These are phyloP conservation scores for Trichosanthes truncata DNA, from an alignment of 306 rosid species.

Conservation along the genomic window DNA sequence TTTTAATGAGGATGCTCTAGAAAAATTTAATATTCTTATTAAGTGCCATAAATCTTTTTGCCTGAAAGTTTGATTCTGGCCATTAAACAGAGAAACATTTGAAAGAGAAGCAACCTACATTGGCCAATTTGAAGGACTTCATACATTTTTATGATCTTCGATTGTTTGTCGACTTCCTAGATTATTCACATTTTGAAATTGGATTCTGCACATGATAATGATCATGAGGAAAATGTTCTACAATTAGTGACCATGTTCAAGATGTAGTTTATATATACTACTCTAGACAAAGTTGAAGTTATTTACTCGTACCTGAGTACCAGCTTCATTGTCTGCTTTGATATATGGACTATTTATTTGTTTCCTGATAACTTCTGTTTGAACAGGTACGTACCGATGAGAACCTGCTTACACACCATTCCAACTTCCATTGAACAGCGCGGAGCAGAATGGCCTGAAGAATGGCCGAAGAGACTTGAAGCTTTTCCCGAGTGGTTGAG, in stretches of 20 bases:
- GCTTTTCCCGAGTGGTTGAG: slow-evolving; percentile 74
- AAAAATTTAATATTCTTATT: not conserved
- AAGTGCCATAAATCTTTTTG: not conserved
- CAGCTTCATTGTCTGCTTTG: not conserved
- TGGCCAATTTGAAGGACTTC: not conserved
- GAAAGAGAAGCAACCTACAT: not conserved
- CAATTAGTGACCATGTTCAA: not conserved
- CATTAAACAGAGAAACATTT: not conserved
- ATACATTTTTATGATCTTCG: not conserved
- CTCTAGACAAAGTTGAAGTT: not conserved
- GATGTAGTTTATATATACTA: not conserved
- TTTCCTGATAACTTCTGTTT: slow-evolving; percentile 10
- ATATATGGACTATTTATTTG: not conserved
- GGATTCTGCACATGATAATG: not conserved
- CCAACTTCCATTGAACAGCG: slow-evolving; percentile 81
- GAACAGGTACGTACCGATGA: slow-evolving; percentile 61
- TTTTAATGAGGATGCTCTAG: slow-evolving; percentile 16
- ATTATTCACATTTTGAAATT: not conserved
- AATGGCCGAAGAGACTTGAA: slow-evolving; percentile 94
- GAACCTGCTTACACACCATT: slow-evolving; percentile 68
- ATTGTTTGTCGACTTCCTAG: not conserved
- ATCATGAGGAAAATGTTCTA: not conserved
- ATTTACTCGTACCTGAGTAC: not conserved
- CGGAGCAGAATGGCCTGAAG: slow-evolving; percentile 98
- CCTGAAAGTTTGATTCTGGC: not conserved